Evolutionary conservation across 768 basidiomycete genomes (phyloP).

Genomic region (Rhizopogon vesiculosus): DNA sequence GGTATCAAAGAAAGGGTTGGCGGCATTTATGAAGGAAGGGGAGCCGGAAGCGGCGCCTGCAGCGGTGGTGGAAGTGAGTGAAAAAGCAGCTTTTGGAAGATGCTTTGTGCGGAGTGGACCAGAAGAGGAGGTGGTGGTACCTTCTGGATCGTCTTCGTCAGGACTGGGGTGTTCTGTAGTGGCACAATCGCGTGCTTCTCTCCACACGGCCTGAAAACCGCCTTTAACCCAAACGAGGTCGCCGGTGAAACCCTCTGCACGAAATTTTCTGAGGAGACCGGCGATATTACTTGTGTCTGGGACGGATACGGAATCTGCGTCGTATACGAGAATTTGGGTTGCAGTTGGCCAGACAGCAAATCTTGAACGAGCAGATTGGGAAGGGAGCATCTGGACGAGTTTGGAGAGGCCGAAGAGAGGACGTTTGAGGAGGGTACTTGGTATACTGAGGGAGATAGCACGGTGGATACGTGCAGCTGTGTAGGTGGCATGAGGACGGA

Average conservation of each 20-base stretch:
- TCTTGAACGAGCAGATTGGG: constrained; percentile 45
- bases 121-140: constrained; percentile 9
- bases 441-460: constrained; percentile 85
- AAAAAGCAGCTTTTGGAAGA: constrained; percentile 64
- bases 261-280: constrained; percentile 75
- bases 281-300: constrained; percentile 63
- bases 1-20: constrained; percentile 93
- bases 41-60: constrained; percentile 15
- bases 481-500: constrained; percentile 78
- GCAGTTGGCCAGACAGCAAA: constrained; percentile 60
- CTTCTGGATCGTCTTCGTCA: constrained; percentile 47
- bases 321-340: constrained; percentile 74
- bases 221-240: constrained; percentile 77
- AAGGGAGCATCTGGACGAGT: constrained; percentile 78
- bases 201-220: constrained; percentile 72
- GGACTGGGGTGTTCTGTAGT: constrained; percentile 44
- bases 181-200: constrained; percentile 46
- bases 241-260: constrained; percentile 51
- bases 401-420: constrained; percentile 80
- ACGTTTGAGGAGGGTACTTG: constrained; percentile 90
- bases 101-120: constrained; percentile 47
- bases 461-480: constrained; percentile 56
- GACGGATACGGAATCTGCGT: constrained; percentile 66
- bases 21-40: constrained; percentile 24
- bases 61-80: constrained; percentile 38